Base-by-base conservation (phyloP, 805 yeast genomes). In the Yamadazyma sp. region DNA sequence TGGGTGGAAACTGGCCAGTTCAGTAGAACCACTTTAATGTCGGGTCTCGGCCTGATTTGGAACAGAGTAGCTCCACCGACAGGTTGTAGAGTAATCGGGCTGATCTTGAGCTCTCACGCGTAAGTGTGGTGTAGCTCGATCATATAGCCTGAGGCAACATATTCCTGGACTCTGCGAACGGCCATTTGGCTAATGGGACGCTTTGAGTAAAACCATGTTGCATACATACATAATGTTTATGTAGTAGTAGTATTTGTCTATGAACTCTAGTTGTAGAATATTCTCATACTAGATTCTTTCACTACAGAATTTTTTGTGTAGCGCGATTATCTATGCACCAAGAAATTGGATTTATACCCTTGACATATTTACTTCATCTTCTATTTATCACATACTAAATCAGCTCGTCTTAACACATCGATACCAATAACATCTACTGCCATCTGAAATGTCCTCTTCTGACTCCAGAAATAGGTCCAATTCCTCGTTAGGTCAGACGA, bases 201-300 rank as follows among this genome's bases (percentile, higher is more conserved):
- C 93, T 80, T 87, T 86, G 96, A 91, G 98, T 89, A 86, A 86
- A 90, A 90, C 98, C 98, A 90, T 91, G 95, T 88, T 81, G 97
- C 95, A 71, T 62, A 91, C 97, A 91, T 81, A 54, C 59, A n/a
- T n/a, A n/a, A n/a, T n/a, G n/a, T n/a, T n/a, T n/a, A n/a, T n/a
- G n/a, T n/a, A n/a, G n/a, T n/a, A n/a, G n/a, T n/a, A n/a, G n/a
- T n/a, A n/a, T n/a, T n/a, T n/a, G n/a, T n/a, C n/a, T n/a, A n/a
- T n/a, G n/a, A n/a, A n/a, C n/a, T n/a, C n/a, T n/a, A n/a, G n/a
- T n/a, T n/a, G n/a, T n/a, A n/a, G n/a, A n/a, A n/a, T n/a, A n/a
- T n/a, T n/a, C n/a, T n/a, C n/a, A n/a, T n/a, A n/a, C n/a, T n/a
- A n/a, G n/a, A n/a, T n/a, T n/a, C n/a, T n/a, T n/a, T n/a, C n/a